These are phyloP conservation scores for Crithidia expoeki DNA, from an alignment of 208 protist genomes.

Conservation along the genomic window DNA sequence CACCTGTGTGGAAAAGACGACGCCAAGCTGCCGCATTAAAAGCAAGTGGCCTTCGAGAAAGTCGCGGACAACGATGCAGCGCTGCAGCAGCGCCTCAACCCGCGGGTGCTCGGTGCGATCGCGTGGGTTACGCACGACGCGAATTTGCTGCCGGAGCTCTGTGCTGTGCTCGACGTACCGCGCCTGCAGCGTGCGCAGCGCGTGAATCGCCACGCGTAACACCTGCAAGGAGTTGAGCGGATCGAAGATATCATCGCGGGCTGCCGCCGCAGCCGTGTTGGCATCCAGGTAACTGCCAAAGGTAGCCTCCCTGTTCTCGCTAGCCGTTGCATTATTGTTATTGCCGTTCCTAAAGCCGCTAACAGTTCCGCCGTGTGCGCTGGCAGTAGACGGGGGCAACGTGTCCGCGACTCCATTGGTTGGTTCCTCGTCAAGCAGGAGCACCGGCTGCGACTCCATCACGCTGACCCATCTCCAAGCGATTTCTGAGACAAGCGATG, in stretches of 20 bases:
- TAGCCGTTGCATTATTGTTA: background rate
- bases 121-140: conserved; percentile 27
- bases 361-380: background rate
- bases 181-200: conserved; percentile 46
- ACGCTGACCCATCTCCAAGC: conserved; percentile 51
- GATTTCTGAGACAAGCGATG: conserved; percentile 55
- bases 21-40: conserved; percentile 50
- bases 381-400: conserved; percentile 6
- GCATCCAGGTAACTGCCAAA: background rate
- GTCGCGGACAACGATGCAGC: conserved; percentile 43
- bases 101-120: conserved; percentile 37
- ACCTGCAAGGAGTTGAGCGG: conserved; percentile 32
- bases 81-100: conserved; percentile 49
- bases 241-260: conserved; percentile 1
- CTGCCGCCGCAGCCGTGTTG: background rate
- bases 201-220: conserved; percentile 37
- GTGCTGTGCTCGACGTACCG: conserved; percentile 44
- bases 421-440: conserved; percentile 40
- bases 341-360: background rate
- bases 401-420: conserved; percentile 13
- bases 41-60: conserved; percentile 61
- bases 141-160: conserved; percentile 36
- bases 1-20: conserved; percentile 44
- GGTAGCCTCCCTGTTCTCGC: background rate
- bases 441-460: conserved; percentile 40